Evolutionary conservation across 116 monocot genomes (phyloP).

Genomic region (Dioscorea cayenensis): DNA sequence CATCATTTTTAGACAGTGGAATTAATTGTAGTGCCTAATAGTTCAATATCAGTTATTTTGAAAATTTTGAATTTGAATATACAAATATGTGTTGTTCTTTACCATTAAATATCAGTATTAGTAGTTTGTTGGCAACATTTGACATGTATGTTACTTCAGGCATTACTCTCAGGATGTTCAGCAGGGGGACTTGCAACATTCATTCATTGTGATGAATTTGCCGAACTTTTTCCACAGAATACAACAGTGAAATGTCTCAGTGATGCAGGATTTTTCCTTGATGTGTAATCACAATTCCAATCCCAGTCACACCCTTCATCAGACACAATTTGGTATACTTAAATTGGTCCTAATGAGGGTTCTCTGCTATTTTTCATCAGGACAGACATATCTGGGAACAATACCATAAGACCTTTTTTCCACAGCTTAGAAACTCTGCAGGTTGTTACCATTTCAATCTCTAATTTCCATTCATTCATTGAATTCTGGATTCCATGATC

Average conservation of each 20-base stretch:
- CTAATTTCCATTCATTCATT: neutral
- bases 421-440: constrained; percentile 39
- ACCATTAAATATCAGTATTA: too few relatives aligned
- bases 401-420: constrained; percentile 50
- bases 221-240: constrained; percentile 16
- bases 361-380: constrained; percentile 28
- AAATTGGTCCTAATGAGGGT: neutral
- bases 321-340: neutral
- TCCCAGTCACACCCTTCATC: neutral
- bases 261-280: constrained; percentile 93
- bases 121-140: too few relatives aligned
- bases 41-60: too few relatives aligned
- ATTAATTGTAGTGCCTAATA: too few relatives aligned
- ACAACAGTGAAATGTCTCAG: constrained; percentile 72
- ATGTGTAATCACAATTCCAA: constrained; percentile 39
- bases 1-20: too few relatives aligned
- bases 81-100: too few relatives aligned
- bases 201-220: constrained; percentile 72
- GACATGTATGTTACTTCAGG: constrained; percentile 24
- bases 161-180: constrained; percentile 88
- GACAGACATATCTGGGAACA: constrained; percentile 50
- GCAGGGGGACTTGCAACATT: constrained; percentile 87
- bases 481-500: neutral
- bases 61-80: too few relatives aligned
- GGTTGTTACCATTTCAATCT: constrained; percentile 18